These are phyloP conservation scores for Pseudogymnoascus sp. DNA, from an alignment of 2,329 filamentous ascomycete species.

Conservation along the genomic window DNA sequence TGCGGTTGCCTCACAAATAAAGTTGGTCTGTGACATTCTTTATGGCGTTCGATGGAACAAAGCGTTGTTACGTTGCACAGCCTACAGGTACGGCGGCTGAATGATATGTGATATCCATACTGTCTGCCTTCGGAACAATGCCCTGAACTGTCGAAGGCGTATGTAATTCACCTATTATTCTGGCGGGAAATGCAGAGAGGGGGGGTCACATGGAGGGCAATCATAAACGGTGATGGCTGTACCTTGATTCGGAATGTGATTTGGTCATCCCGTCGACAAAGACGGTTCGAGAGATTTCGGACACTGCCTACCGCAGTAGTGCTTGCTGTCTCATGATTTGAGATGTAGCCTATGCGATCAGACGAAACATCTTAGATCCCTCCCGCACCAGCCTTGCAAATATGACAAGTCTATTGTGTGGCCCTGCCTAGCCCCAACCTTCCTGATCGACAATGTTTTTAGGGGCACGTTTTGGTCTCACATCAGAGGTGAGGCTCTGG, in stretches of 20 bases:
- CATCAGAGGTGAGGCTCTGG: neutral
- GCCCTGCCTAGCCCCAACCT: neutral
- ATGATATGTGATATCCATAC: neutral
- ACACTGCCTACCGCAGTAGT: neutral
- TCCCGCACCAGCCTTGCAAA: neutral
- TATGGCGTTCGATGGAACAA: neutral
- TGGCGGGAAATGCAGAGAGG: neutral
- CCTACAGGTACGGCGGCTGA: neutral
- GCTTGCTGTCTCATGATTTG: neutral
- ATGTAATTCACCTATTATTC: neutral
- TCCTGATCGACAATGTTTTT: neutral
- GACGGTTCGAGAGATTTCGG: neutral
- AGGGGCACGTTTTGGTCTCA: neutral
- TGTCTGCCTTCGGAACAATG: neutral
- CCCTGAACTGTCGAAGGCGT: neutral
- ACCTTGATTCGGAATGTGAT: constrained; percentile 1
- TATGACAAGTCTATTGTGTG: constrained; percentile 2
- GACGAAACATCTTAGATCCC: neutral
- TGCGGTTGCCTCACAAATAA: neutral
- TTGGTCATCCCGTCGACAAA: neutral
- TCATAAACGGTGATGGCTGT: neutral
- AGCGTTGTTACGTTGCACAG: constrained; percentile 1
- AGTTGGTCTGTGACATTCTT: neutral
- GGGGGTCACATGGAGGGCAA: neutral
- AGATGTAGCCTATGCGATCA: neutral